These are phyloP conservation scores for Ramaria rubella DNA, from an alignment of 768 basidiomycete species.

Conservation along the genomic window DNA sequence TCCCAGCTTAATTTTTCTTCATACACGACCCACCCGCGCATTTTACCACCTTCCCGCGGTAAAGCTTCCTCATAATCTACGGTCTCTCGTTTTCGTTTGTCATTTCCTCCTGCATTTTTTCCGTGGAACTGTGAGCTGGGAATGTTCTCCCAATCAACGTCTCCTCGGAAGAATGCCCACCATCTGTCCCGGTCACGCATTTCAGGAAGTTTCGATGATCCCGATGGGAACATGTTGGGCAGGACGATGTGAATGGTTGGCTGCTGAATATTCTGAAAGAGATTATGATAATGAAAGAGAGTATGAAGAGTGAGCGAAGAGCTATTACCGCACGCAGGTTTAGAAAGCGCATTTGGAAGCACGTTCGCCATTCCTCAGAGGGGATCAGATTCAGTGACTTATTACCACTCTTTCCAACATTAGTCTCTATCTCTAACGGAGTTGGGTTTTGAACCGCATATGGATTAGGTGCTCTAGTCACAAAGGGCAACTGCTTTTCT, in stretches of 20 bases:
- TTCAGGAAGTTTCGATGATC: constrained; percentile 45
- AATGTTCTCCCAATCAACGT: constrained; percentile 44
- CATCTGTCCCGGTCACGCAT: constrained; percentile 67
- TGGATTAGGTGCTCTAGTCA: constrained; percentile 63
- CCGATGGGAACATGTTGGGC: constrained; percentile 35
- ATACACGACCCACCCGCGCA: background rate
- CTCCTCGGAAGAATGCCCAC: constrained; percentile 73
- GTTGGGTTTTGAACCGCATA: constrained; percentile 34
- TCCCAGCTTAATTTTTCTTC: constrained; percentile 3
- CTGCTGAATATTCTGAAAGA: constrained; percentile 48
- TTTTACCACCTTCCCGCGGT: background rate
- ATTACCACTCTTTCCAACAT: constrained; percentile 11
- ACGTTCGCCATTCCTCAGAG: constrained; percentile 56
- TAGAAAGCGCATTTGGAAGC: constrained; percentile 51
- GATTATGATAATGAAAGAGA: constrained; percentile 11
- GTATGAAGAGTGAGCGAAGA: background rate
- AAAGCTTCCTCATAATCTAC: background rate
- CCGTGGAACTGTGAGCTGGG: background rate
- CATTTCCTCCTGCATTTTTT: background rate
- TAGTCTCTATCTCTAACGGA: constrained; percentile 4
- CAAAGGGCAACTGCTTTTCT: constrained; percentile 54
- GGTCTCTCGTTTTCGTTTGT: background rate
- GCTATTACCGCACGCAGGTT: constrained; percentile 61
- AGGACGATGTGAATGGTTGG: constrained; percentile 8
- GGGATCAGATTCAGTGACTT: constrained; percentile 39